Conservation (phyloP, 805 yeast species). For the Lipomyces anomalus region DNA sequence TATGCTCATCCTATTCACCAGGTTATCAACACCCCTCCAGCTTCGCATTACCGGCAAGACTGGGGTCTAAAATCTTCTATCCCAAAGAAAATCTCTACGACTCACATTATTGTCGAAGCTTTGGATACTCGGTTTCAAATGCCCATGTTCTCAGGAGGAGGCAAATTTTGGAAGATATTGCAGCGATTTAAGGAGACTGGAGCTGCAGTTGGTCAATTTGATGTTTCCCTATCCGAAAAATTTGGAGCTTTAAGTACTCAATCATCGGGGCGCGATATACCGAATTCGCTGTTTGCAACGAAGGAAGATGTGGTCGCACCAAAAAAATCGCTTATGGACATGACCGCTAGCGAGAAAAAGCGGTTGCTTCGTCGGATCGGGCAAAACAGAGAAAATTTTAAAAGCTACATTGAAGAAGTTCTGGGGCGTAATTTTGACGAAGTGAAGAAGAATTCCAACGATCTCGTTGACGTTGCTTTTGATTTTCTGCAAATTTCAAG, state of each 20-base stretch:
- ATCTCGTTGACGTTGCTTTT: background rate
- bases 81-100: background rate
- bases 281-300: conserved; percentile 2
- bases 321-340: background rate
- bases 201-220: background rate
- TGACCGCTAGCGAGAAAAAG: conserved; percentile 1
- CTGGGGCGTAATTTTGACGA: background rate
- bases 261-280: background rate
- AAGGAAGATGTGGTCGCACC: conserved; percentile 5
- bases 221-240: background rate
- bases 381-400: background rate
- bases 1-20: conserved; percentile 25
- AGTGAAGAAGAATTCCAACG: background rate
- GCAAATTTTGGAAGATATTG: conserved; percentile 3
- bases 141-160: conserved; percentile 11
- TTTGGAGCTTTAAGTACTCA: background rate
- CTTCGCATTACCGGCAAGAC: conserved; percentile 15
- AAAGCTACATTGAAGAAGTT: background rate
- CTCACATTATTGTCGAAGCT: conserved; percentile 5
- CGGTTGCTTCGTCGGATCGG: background rate
- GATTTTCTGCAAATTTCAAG: background rate
- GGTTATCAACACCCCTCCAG: conserved; percentile 17
- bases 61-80: conserved; percentile 23
- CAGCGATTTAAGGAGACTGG: conserved; percentile 8
- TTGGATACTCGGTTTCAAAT: conserved; percentile 19